Conservation (phyloP, 2,329 filamentous ascomycete species). For the Daldinia sp. region DNA sequence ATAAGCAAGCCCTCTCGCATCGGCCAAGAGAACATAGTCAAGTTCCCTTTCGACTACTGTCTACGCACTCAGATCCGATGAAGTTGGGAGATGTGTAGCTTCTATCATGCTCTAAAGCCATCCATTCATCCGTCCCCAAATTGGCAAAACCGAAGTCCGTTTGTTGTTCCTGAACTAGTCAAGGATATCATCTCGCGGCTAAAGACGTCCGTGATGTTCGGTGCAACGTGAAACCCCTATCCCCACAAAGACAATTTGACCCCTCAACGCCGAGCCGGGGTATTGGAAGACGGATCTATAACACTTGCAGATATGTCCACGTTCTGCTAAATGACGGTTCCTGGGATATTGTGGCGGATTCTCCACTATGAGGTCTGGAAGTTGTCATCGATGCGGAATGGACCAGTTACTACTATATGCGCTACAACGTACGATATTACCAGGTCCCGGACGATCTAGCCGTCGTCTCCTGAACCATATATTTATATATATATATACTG, state of each 20-base stretch:
- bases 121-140: constrained; percentile 28
- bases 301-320: constrained; percentile 11
- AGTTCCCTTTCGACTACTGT: background rate
- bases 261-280: constrained; percentile 38
- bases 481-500: constrained; percentile 18
- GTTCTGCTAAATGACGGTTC: constrained; percentile 11
- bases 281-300: constrained; percentile 20
- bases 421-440: constrained; percentile 18
- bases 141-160: constrained; percentile 11
- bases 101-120: constrained; percentile 7
- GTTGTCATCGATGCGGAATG: constrained; percentile 12
- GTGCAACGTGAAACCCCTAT: constrained; percentile 16
- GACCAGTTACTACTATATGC: constrained; percentile 21
- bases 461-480: background rate
- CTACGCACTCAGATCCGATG: background rate
- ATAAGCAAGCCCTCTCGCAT: no score
- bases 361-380: constrained; percentile 27
- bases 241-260: constrained; percentile 15
- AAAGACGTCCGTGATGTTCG: constrained; percentile 14
- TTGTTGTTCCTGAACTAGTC: constrained; percentile 13
- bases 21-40: no score
- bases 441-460: constrained; percentile 20
- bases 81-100: background rate
- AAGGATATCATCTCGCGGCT: constrained; percentile 22
- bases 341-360: constrained; percentile 1